Evolutionary conservation across 2,329 filamentous ascomycete genomes (phyloP), one percentile per base, ranked within the genome.

Genomic region (Rugonectria rugulosa): DNA sequence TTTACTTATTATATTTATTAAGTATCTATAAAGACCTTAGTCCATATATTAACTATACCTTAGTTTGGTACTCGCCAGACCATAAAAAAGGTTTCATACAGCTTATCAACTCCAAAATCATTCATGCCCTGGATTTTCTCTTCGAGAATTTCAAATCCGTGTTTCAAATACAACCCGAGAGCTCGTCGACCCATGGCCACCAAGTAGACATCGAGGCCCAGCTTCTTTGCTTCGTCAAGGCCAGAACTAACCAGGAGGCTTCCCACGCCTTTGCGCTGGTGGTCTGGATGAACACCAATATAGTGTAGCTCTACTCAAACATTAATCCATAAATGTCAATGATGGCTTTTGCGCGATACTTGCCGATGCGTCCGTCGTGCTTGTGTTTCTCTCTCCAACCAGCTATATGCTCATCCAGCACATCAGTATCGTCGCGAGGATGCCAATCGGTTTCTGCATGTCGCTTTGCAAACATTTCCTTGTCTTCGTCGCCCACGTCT

Each of bases 221-320:
- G 32, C 15, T 56, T 36, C 2, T 57, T 53, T 6, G 60, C 66
- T 23, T 56, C 53, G 12, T 59, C 37, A 6, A 67, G 34, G 1
- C 66, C 65, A 11, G 66, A 65, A 8, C 42, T 32, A 0, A 69
- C 37, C 7, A 68, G 64, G 53, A 66, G 50, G 6, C 61, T 60
- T 2, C 53, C 65, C 10, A 68, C 41, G 9, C 66, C 64, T 15
- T 38, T 49, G 3, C 57, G 42, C 4, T 63, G 63, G 10, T 68
- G 65, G 17, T 63, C 52, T 2, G 63, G 62, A 12, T 54, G 60
- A 21, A 64, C 59, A 12, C 51, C 61, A 6, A 69, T 49, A 31
- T 68, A 68, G 21, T 67, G 63, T 2, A 67, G 53, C 37, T 54
- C 67, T 61, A 2, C 0, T 3, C 15, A 5, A 0, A 1, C 1